Base-by-base conservation (phyloP, 179 eudicot genomes). In the Patellifolia procumbens region DNA sequence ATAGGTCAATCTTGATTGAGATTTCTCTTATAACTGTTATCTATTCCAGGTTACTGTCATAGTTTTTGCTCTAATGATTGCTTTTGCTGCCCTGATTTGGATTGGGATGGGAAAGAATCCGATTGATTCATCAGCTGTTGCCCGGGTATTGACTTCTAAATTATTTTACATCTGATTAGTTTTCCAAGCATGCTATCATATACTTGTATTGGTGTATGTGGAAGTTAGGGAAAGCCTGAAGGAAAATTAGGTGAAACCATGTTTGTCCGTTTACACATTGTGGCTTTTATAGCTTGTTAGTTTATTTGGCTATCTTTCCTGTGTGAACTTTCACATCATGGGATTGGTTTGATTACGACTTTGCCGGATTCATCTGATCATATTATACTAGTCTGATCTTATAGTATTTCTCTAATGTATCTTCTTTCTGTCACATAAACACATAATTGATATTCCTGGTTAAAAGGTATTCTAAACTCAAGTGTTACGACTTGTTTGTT, bases 101-200 rank as follows among this genome's bases (percentile, higher is more conserved):
- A 83, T 92, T 77, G 98, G 92, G 63, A 87, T 78, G 90, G 94
- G 93, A 80, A 87, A 81, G 79, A 89, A 86, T 86, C 92, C 87
- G 28, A 88, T 94, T 77, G 89, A 89, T 83, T 88, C 97, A 39
- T 76, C 83, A 68, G 81, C 85, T n/a, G 90, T 92, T 85, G 91
- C 91, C 73, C 88, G 90, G 92, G 98, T 90, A 88, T 80, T 86
- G 68, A 68, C 61, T 74, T 72, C 48, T 51, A 19, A 31, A 52
- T 60, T 29, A 65, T 39, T 53, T 53, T 70, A 22, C 63, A 64
- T 52, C 61, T 1, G 42, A 39, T 11, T 63, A 63, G 17, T 72
- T 24, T 55, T 19, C 5, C 28, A 16, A 31, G 37, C 52, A 59
- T 70, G 60, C 24, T 1, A 5, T 75, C 34, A 62, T 56, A 45